These are phyloP conservation scores for Teunomyces kruisii DNA, from an alignment of 805 yeast genomes.

Conservation along the genomic window DNA sequence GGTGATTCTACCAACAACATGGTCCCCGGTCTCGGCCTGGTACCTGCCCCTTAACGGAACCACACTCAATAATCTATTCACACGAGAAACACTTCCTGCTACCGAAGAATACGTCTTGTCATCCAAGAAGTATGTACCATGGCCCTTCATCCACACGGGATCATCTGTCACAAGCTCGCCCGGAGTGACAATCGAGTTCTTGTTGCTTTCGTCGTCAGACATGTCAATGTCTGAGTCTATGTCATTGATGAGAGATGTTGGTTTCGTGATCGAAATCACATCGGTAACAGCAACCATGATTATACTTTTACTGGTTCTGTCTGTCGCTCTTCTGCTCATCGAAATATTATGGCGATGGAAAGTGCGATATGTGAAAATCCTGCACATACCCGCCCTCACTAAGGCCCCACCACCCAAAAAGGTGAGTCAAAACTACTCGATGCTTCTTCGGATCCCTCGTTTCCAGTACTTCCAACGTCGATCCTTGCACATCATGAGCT, in stretches of 20 bases:
- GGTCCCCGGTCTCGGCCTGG: constrained; percentile 95
- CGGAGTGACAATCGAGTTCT: constrained; percentile 70
- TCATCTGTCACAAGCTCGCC: constrained; percentile 97
- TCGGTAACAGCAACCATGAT: constrained; percentile 1
- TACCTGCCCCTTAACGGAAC: constrained; percentile 84
- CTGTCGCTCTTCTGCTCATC: background rate
- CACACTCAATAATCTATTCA: constrained; percentile 83
- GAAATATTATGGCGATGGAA: background rate
- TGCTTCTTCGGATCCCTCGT: background rate
- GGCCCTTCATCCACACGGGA: constrained; percentile 98
- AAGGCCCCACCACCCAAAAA: background rate
- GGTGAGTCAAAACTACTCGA: background rate
- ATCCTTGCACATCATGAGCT: constrained; percentile 13
- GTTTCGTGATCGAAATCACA: constrained; percentile 39
- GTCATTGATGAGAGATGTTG: constrained; percentile 16
- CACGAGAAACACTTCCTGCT: constrained; percentile 85
- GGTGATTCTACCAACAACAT: constrained; percentile 87
- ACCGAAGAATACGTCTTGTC: constrained; percentile 84
- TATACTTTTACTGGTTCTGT: background rate
- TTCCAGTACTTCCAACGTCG: background rate
- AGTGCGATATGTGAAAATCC: background rate
- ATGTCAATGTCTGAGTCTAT: constrained; percentile 42
- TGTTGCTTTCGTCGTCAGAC: constrained; percentile 31
- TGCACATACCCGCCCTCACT: no score
- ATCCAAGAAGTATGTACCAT: constrained; percentile 83